phyloP scores from a whole-genome alignment of 768 basidiomycete genomes.

The Kondoa subrosea region DNA sequence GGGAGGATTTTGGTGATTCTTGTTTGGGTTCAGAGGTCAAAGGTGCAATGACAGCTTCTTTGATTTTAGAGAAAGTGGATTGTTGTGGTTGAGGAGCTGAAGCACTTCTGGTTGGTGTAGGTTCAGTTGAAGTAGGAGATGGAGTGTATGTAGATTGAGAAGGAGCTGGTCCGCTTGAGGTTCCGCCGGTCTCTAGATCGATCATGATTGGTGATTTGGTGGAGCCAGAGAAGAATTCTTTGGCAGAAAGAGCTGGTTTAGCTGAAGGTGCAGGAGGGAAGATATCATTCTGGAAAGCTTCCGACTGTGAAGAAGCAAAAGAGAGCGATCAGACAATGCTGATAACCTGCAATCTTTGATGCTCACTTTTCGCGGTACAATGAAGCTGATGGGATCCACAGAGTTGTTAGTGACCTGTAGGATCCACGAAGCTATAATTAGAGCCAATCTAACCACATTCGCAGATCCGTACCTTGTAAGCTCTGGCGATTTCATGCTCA shows the following conservation, averaged over 20 bases:
- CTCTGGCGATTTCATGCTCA: constrained; percentile 88
- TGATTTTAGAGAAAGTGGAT: constrained; percentile 9
- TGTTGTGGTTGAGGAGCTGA: constrained; percentile 13
- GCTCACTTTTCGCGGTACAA: constrained; percentile 76
- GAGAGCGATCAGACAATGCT: background rate
- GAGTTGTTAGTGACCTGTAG: constrained; percentile 26
- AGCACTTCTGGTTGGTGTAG: constrained; percentile 11
- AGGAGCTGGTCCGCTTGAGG: constrained; percentile 28
- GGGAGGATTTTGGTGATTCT: background rate
- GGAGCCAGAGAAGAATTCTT: constrained; percentile 76
- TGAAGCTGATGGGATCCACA: constrained; percentile 86
- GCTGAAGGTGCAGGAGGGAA: constrained; percentile 76
- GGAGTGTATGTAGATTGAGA: constrained; percentile 32
- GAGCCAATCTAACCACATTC: constrained; percentile 19
- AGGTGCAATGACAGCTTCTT: constrained; percentile 12
- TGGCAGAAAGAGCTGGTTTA: constrained; percentile 60
- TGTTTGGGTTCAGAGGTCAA: background rate
- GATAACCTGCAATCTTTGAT: constrained; percentile 8
- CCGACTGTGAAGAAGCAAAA: constrained; percentile 42
- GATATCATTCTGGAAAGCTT: constrained; percentile 93
- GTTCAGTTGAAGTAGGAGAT: constrained; percentile 29
- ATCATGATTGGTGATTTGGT: constrained; percentile 58
- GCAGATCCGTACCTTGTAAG: constrained; percentile 56
- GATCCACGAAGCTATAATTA: background rate
- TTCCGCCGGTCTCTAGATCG: constrained; percentile 42